These are phyloP conservation scores for Xylariales sp. DNA, from an alignment of 2,329 filamentous ascomycete genomes.

Conservation along the genomic window DNA sequence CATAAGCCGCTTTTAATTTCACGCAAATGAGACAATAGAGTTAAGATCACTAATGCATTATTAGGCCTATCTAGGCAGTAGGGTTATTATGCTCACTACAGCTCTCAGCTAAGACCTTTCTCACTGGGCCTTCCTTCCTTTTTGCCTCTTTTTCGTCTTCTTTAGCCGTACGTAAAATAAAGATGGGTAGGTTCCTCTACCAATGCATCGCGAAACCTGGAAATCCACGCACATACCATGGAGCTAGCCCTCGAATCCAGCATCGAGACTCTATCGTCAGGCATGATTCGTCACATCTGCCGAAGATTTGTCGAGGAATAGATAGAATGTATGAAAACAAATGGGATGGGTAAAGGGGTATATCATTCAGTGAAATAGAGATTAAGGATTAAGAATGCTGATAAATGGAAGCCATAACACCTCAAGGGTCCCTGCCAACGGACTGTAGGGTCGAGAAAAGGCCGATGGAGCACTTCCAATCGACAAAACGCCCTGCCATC, in stretches of 20 bases:
- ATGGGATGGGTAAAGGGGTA: neutral
- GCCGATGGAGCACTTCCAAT: neutral
- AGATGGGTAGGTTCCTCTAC: neutral
- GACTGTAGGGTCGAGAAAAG: neutral
- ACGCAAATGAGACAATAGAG: too few species aligned
- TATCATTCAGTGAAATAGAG: neutral
- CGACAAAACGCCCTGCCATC: neutral
- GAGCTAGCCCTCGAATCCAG: neutral
- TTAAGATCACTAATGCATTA: neutral
- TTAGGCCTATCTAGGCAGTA: neutral
- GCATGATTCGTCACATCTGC: neutral
- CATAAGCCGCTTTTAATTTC: too few species aligned
- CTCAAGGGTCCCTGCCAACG: neutral
- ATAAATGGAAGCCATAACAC: neutral
- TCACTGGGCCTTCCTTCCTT: too few species aligned
- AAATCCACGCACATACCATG: slow-evolving; percentile 20
- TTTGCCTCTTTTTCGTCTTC: neutral
- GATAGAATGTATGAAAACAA: neutral
- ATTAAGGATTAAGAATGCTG: slow-evolving; percentile 3
- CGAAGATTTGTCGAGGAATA: neutral
- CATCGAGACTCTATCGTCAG: slow-evolving; percentile 7
- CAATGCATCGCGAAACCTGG: slow-evolving; percentile 6
- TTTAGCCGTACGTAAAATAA: neutral
- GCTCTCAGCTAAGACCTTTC: neutral
- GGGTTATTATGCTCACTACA: neutral